Evolutionary conservation across 192 early-diverging fungal species (phyloP), one percentile per base, ranked within the genome.

Genomic region (Coemansia furcata): DNA sequence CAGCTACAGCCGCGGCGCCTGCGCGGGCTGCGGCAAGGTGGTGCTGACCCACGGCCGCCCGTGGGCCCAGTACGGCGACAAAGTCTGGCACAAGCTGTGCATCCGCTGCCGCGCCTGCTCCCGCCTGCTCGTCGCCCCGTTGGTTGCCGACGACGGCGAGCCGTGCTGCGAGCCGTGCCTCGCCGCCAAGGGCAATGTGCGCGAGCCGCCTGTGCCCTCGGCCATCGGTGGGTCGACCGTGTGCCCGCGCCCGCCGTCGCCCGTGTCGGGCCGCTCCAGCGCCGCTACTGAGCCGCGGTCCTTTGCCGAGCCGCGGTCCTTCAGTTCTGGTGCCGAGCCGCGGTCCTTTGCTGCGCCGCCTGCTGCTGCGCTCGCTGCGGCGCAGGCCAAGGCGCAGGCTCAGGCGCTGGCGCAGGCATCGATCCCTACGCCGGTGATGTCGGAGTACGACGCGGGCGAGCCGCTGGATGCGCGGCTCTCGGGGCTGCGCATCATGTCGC

Each of bases 31-130:
- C 71, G 46, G 60, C 47, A 74, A 77, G 19, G 71, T 85, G 4
- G 79, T 85, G 65, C 71, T 85, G 44, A 81, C 78, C 1, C 72
- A 82, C 38, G 83, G 83, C 19, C 69, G 83, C 9, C 78, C 78
- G 12, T 85, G 83, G 83, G 73, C 81, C 62, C 78, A 81, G 73
- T 68, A 75, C 62, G 76, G 76, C 42, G 78, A 71, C 47, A 59
- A 55, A 2, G 75, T 78, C 12, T 85, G 83, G 83, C 83, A 85
- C 60, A 81, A 85, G 66, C 76, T 85, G 64, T 85, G 83, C 54
- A 72, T 85, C 52, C 72, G 71, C 50, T 85, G 83, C 57, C 40
- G 58, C 23, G n/a, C 62, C 3, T 85, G 83, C 57, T 42, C 37
- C 21, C 78, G 73, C 43, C 63, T 78, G 29, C 67, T 85, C 10